These are phyloP conservation scores for Gryganskiella cystojenkinii DNA, from an alignment of 192 early-diverging fungal genomes.

Conservation along the genomic window DNA sequence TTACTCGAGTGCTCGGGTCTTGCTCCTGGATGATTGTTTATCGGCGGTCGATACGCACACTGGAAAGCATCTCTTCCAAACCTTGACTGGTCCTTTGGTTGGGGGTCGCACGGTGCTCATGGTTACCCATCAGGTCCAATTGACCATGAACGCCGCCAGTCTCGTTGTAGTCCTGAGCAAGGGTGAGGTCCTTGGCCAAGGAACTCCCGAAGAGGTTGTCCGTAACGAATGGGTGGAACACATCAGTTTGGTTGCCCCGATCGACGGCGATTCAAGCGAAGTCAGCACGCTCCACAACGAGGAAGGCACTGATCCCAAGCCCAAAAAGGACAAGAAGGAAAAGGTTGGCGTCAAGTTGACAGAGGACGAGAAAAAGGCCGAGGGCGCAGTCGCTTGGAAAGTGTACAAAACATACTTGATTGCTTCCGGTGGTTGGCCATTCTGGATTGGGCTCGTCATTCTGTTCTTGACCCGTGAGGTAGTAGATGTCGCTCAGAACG, in stretches of 20 bases:
- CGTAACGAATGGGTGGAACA: slow-evolving; percentile 58
- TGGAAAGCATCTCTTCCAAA: slow-evolving; percentile 83
- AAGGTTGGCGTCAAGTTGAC: slow-evolving; percentile 69
- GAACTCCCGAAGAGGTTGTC: slow-evolving; percentile 60
- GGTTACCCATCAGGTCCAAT: slow-evolving; percentile 87
- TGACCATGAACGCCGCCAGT: slow-evolving; percentile 67
- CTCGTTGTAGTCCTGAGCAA: slow-evolving; percentile 69
- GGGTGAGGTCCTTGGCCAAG: slow-evolving; percentile 66
- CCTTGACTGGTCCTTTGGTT: slow-evolving; percentile 80
- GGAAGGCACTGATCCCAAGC: slow-evolving; percentile 52
- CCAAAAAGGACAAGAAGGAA: slow-evolving; percentile 41
- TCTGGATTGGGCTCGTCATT: too few species aligned
- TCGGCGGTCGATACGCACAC: slow-evolving; percentile 97
- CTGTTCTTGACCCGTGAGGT: slow-evolving; percentile 57
- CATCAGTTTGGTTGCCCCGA: slow-evolving; percentile 5
- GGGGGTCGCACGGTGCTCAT: slow-evolving; percentile 82
- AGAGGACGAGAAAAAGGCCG: slow-evolving; percentile 83
- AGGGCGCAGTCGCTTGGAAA: slow-evolving; percentile 78
- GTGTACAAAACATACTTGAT: slow-evolving; percentile 84
- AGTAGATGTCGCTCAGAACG: slow-evolving; percentile 69
- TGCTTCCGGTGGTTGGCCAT: slow-evolving; percentile 69
- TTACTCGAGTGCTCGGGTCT: slow-evolving; percentile 71
- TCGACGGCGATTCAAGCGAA: slow-evolving; percentile 37
- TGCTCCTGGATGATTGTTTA: slow-evolving; percentile 90
- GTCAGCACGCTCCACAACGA: slow-evolving; percentile 45